Evolutionary conservation across 2,329 filamentous ascomycete species (phyloP).

Genomic region (Penicillium verrucosum): DNA sequence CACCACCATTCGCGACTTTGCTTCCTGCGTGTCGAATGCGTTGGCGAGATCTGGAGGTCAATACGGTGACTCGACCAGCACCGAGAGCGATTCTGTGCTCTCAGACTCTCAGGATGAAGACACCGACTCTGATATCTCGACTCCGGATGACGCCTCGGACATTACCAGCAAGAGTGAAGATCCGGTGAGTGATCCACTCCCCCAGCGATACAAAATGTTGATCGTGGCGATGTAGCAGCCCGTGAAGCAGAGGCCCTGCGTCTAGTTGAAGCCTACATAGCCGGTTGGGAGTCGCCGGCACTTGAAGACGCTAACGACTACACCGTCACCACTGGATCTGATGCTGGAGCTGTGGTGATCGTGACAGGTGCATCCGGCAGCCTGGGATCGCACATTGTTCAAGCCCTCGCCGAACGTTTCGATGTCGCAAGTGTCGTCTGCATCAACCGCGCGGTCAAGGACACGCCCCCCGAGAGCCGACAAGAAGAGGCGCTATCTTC

Average conservation of each 20-base stretch:
- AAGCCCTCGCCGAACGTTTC: background rate
- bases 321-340: background rate
- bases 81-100: too few relatives aligned
- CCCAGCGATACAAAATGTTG: background rate
- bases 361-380: background rate
- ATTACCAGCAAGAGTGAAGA: too few relatives aligned
- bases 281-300: background rate
- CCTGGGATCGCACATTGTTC: background rate
- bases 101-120: too few relatives aligned
- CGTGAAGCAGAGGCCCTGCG: background rate
- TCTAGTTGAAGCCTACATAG: background rate
- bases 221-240: background rate
- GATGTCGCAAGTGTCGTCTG: background rate
- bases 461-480: too few relatives aligned
- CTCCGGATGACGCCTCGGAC: too few relatives aligned
- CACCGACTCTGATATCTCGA: too few relatives aligned
- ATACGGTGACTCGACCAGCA: too few relatives aligned
- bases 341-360: background rate
- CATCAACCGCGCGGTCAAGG: background rate
- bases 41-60: background rate
- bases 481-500: background rate
- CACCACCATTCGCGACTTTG: background rate
- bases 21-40: background rate
- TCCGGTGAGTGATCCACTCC: background rate
- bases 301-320: background rate